Base-by-base conservation (phyloP, 306 rosid genomes). In the Pachyrhizus erosus region DNA sequence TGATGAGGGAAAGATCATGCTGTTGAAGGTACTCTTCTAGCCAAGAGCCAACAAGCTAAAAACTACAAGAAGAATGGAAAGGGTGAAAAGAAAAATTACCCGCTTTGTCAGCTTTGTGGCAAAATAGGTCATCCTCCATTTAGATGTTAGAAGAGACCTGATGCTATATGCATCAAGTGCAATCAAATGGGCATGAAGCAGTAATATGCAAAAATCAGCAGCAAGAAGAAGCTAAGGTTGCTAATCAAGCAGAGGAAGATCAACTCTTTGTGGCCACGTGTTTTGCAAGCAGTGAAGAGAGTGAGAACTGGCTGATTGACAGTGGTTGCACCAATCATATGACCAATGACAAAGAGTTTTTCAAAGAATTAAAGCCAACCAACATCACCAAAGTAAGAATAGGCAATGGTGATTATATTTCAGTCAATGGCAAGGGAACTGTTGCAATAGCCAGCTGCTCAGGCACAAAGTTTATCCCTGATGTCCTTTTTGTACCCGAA, bases 111-210 rank as follows among this genome's bases (percentile, higher is more conserved):
- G 20, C 8, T 14, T 15, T 42, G 26, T 69, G 54, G 11, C 20
- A 69, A 31, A 14, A 31, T 62, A 20, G 10, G 39, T 26, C 69
- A 42, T 5, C n/a, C 51, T 42, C 54, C 20, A 69, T n/a, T n/a
- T 69, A 69, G 31, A 69, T 69, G 55, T 69, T 69, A 37, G 55
- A 12, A 42, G 27, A 67, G 27, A 67, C 20, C 29, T 8, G 73
- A 67, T n/a, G 51, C 51, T n/a, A 67, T n/a, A 20, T 67, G 49
- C 29, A 67, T n/a, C 29, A 37, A 69, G 20, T 68, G 74, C 54
- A 68, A 68, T 68, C 74, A 21, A 21, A 20, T 68, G n/a, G 33
- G 52, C 31, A 68, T 68, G 74, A 67, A 67, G 51, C 31, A 9
- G 46, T 65, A 12, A 33, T 65, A 31, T 65, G 54, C 18, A 49